Base-by-base conservation (phyloP, 495 filamentous ascomycete species). In the Terfezia boudieri region DNA sequence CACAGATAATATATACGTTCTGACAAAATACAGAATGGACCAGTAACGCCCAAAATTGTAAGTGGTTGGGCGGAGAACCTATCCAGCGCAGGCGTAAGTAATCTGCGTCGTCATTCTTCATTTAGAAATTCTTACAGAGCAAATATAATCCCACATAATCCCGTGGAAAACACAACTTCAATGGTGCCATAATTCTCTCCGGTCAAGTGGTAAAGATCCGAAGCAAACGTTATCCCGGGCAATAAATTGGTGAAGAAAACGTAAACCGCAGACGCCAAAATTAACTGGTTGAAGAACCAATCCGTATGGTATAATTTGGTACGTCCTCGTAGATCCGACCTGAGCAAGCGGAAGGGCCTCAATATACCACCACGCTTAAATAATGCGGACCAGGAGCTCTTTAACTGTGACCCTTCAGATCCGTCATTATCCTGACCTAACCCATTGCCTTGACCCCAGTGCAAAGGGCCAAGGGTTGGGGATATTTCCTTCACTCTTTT, bases 201-300 rank as follows among this genome's bases (percentile, higher is more conserved):
- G 0, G 81, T 84, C 56, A 79, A 64, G 0, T 77, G 75, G 59
- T 82, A 81, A 37, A 83, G 63, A 61, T 84, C 81, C 59, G 74
- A 79, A 0, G 78, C 79, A 66, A 84, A 85, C 0, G 81, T 83
- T 59, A 84, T 83, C 2, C 81, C 79, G 0, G 81, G 81, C 5
- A 85, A 68, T 0, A 85, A 68, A 64, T 84, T 85, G 14, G 79
- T 83, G 57, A 85, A 85, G 65, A 83, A 84, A 22, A 85, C 74
- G 66, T 80, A 83, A 16, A 85, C 77, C 2, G 81, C 79, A 49
- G 76, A 80, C 10, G 81, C 81, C 57, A 85, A 69, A 10, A 84
- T 68, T 53, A 82, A 67, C 59, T 84, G 81, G 59, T 84, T 84
- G 68, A 84, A 84, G 12, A 71, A 59, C 80, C 81, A 84, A 64